Evolutionary conservation across 306 rosid species (phyloP).

Genomic region (Cucumis cinereus): DNA sequence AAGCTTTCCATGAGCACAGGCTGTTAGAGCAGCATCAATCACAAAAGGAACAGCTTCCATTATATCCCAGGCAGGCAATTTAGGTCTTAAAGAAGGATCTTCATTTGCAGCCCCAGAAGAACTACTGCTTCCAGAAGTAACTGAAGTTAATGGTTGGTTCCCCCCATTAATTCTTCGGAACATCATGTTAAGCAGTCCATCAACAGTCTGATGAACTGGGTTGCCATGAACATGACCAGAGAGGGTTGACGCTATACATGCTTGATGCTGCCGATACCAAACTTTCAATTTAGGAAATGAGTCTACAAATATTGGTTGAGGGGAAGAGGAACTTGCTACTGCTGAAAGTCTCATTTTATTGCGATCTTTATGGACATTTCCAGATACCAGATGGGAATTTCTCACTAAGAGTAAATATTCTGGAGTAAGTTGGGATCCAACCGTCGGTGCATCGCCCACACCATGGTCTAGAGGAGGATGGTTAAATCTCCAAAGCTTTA

Average conservation of each 20-base stretch:
- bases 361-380: conserved; percentile 36
- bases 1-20: conserved; percentile 90
- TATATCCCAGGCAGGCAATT: conserved; percentile 97
- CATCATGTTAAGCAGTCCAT: conserved; percentile 92
- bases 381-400: conserved; percentile 62
- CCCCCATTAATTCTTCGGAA: conserved; percentile 60
- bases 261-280: conserved; percentile 96
- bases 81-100: conserved; percentile 52
- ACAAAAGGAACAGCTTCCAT: conserved; percentile 90
- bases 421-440: conserved; percentile 89
- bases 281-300: conserved; percentile 86
- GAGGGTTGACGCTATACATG: conserved; percentile 90
- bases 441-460: conserved; percentile 86
- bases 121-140: conserved; percentile 77
- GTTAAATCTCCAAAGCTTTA: conserved; percentile 86
- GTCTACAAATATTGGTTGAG: conserved; percentile 79
- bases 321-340: conserved; percentile 59
- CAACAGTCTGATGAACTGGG: conserved; percentile 90
- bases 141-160: conserved; percentile 41
- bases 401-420: conserved; percentile 79
- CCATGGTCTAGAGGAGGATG: conserved; percentile 92
- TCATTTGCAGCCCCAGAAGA: conserved; percentile 83
- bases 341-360: conserved; percentile 71
- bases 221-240: conserved; percentile 94
- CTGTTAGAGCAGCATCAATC: conserved; percentile 95